A percentile compares a stretch with the other conserved stretches of the same genome.
phyloP scores from a whole-genome alignment of 164 flowering plant species.

The Piper longum region DNA sequence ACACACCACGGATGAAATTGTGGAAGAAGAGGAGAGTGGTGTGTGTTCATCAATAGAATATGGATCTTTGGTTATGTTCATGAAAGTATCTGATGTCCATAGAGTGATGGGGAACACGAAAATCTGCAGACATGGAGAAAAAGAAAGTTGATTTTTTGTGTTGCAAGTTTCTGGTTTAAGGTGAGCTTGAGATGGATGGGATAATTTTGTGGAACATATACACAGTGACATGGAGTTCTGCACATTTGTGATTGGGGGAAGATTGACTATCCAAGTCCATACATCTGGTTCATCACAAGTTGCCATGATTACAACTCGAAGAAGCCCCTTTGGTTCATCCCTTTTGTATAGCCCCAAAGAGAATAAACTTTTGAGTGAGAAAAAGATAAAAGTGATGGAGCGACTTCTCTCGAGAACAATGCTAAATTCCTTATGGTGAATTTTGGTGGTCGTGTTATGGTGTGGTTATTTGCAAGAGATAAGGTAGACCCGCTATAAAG shows the following conservation, averaged over 20 bases:
- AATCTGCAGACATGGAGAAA: constrained; percentile 47
- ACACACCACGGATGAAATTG: constrained; percentile 39
- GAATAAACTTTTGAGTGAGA: not conserved
- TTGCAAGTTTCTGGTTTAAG: constrained; percentile 18
- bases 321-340: not conserved
- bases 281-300: constrained; percentile 37
- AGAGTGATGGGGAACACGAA: constrained; percentile 49
- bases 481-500: no score
- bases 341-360: not conserved
- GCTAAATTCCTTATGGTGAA: not conserved
- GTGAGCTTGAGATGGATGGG: constrained; percentile 47
- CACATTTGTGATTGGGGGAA: constrained; percentile 42
- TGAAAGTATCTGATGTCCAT: constrained; percentile 61
- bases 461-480: no score
- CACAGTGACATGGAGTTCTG: constrained; percentile 34
- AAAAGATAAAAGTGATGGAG: not conserved
- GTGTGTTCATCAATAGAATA: constrained; percentile 23
- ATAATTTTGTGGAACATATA: constrained; percentile 41
- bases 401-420: not conserved
- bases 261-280: constrained; percentile 58
- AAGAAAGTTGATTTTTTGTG: constrained; percentile 15
- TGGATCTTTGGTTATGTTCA: constrained; percentile 10
- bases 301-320: constrained; percentile 18
- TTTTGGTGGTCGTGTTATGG: no score
- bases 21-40: constrained; percentile 20